A percentile compares a stretch with the other conserved stretches of the same genome.
Conservation (phyloP, 345 rosid species). For the Adansonia digitata region DNA sequence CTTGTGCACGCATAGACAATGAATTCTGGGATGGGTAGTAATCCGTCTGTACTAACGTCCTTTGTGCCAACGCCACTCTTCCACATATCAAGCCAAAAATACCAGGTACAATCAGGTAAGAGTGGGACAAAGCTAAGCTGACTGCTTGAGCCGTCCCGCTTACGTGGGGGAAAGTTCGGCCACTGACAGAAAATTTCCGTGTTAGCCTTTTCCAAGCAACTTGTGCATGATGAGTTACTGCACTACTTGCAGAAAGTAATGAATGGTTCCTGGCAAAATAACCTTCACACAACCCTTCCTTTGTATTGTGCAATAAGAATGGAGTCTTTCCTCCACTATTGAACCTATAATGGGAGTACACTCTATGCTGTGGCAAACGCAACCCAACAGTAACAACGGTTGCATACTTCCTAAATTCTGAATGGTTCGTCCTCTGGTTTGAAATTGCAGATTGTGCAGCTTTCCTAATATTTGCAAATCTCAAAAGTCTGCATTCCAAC, state of each 20-base stretch:
- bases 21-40: slow-evolving; percentile 45
- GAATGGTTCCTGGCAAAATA: slow-evolving; percentile 37
- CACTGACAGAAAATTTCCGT: slow-evolving; percentile 30
- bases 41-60: slow-evolving; percentile 29
- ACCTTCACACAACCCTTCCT: slow-evolving; percentile 26
- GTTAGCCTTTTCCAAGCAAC: slow-evolving; percentile 59
- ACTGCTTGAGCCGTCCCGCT: slow-evolving; percentile 70
- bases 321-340: slow-evolving; percentile 27
- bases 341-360: slow-evolving; percentile 25
- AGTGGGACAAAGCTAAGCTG: slow-evolving; percentile 64
- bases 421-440: slow-evolving; percentile 19
- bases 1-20: slow-evolving; percentile 50
- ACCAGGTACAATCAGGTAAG: slow-evolving; percentile 57
- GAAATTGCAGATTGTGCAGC: slow-evolving; percentile 25
- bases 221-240: slow-evolving; percentile 42
- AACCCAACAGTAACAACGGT: slow-evolving; percentile 37
- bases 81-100: slow-evolving; percentile 53
- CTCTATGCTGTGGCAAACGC: slow-evolving; percentile 33
- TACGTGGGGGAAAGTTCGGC: slow-evolving; percentile 31
- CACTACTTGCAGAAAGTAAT: slow-evolving; percentile 32
- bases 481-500: slow-evolving; percentile 53
- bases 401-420: slow-evolving; percentile 35
- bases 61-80: slow-evolving; percentile 38
- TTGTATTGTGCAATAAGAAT: slow-evolving; percentile 16
- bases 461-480: slow-evolving; percentile 36